A percentile compares a stretch with the other conserved stretches of the same genome.
Evolutionary conservation across 2,329 filamentous ascomycete genomes (phyloP).

Genomic region (Escovopsis sp.): DNA sequence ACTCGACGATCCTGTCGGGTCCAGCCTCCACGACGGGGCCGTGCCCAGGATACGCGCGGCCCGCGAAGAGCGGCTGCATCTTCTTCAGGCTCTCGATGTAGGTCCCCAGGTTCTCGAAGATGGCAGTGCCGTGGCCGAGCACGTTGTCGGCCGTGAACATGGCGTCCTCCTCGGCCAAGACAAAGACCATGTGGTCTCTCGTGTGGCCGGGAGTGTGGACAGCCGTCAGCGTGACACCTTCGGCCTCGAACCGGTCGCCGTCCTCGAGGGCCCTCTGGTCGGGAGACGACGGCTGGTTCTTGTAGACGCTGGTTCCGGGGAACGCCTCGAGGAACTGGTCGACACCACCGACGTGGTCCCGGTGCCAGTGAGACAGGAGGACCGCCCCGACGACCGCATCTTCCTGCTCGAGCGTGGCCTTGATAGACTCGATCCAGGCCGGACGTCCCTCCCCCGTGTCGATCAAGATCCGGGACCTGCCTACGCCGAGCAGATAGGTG

Average conservation of each 20-base stretch:
- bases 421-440: constrained; percentile 55
- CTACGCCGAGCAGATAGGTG: constrained; percentile 80
- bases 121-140: constrained; percentile 70
- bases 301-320: constrained; percentile 50
- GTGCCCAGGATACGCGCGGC: constrained; percentile 75
- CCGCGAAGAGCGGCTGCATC: constrained; percentile 51
- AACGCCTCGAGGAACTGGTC: constrained; percentile 48
- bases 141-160: constrained; percentile 87
- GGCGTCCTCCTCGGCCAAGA: constrained; percentile 62
- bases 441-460: constrained; percentile 77
- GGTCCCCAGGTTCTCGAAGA: constrained; percentile 59
- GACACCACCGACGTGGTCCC: constrained; percentile 70
- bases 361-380: constrained; percentile 85
- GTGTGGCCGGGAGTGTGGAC: constrained; percentile 55
- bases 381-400: constrained; percentile 51
- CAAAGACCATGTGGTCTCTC: constrained; percentile 64
- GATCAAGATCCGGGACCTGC: constrained; percentile 58
- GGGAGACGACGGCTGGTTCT: constrained; percentile 36
- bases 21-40: constrained; percentile 65
- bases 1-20: constrained; percentile 57
- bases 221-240: constrained; percentile 52
- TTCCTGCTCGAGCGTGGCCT: constrained; percentile 48
- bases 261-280: constrained; percentile 31
- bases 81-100: constrained; percentile 55
- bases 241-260: constrained; percentile 37